Conservation (phyloP, 257 asterid genomes). For the Plectranthus barbatus region DNA sequence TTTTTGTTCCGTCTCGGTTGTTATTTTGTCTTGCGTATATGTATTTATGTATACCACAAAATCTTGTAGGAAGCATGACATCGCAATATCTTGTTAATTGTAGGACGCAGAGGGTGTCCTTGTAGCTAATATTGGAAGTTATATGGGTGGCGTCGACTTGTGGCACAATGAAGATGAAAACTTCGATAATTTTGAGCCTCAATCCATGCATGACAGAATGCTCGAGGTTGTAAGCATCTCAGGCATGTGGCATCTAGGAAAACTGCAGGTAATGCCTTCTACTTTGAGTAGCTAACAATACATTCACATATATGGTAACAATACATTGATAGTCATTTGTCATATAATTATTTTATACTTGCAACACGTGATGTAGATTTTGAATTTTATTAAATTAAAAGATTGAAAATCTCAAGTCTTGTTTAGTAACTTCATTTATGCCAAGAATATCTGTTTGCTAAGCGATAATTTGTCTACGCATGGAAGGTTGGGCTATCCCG, state of each 20-base stretch:
- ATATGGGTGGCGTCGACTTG: constrained; percentile 98
- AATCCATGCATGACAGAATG: constrained; percentile 93
- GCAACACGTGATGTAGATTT: no score
- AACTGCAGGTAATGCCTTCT: constrained; percentile 54
- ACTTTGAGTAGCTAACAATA: neutral
- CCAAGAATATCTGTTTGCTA: neutral
- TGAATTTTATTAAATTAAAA: no score
- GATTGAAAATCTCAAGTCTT: no score
- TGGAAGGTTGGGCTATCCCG: constrained; percentile 84
- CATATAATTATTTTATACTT: no score
- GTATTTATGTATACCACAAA: neutral
- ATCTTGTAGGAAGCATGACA: constrained; percentile 6
- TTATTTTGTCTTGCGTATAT: neutral
- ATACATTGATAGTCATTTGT: no score
- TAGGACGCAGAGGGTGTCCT: constrained; percentile 98
- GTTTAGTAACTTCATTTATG: no score
- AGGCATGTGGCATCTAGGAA: constrained; percentile 97
- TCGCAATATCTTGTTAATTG: constrained; percentile 1
- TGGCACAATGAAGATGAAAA: constrained; percentile 97
- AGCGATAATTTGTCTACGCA: neutral
- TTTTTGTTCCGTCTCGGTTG: neutral
- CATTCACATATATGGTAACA: no score
- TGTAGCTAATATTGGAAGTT: constrained; percentile 90
- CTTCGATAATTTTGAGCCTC: constrained; percentile 80
- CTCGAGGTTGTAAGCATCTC: constrained; percentile 97